Evolutionary conservation across 1,284 basidiomycete genomes (phyloP).

Genomic region (Agroathelia rolfsii): DNA sequence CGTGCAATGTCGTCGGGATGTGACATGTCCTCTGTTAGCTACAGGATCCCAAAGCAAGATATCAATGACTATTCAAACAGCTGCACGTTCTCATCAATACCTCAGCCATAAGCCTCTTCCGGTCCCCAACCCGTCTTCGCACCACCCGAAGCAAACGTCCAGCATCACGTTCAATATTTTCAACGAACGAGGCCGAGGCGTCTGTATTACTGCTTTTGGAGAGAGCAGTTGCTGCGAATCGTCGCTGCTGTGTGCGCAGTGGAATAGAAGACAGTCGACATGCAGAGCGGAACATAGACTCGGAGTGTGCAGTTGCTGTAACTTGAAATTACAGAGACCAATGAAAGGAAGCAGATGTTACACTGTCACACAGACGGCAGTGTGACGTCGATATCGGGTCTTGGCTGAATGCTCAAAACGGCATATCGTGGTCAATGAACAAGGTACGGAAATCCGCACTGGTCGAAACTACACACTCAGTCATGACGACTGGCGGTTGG

Average conservation of each 20-base stretch:
- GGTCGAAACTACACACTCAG: too few relatives aligned
- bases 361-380: too few relatives aligned
- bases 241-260: background rate
- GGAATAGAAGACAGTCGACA: background rate
- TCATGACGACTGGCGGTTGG: too few relatives aligned
- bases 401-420: too few relatives aligned
- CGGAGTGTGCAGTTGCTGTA: too few relatives aligned
- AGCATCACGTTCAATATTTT: slow-evolving; percentile 21
- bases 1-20: slow-evolving; percentile 31
- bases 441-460: too few relatives aligned
- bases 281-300: slow-evolving; percentile 1
- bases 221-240: background rate
- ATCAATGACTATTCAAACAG: background rate
- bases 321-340: background rate
- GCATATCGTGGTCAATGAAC: too few relatives aligned
- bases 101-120: slow-evolving; percentile 20
- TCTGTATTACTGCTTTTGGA: background rate
- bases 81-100: slow-evolving; percentile 8
- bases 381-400: too few relatives aligned
- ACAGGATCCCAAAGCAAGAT: background rate
- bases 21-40: slow-evolving; percentile 24
- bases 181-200: background rate
- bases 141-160: slow-evolving; percentile 24
- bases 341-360: slow-evolving; percentile 1
- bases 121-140: slow-evolving; percentile 19